These are phyloP conservation scores for Protomyces lactucae-debilis DNA, from an alignment of 1,139 yeast genomes.

Conservation along the genomic window DNA sequence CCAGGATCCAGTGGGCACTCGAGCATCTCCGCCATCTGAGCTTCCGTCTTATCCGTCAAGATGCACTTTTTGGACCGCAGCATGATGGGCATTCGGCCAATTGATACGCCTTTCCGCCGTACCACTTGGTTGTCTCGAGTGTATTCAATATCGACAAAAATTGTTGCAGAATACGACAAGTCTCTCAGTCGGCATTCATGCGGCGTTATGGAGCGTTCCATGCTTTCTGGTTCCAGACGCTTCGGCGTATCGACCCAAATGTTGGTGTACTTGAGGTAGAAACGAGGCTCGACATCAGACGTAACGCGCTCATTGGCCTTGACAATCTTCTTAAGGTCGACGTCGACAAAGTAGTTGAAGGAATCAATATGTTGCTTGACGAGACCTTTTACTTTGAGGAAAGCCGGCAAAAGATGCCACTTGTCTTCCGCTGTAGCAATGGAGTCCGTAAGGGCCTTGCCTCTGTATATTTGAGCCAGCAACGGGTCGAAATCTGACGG, in stretches of 20 bases:
- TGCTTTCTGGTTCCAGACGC: constrained; percentile 51
- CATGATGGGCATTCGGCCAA: constrained; percentile 98
- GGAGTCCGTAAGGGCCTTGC: constrained; percentile 79
- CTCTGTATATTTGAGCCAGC: constrained; percentile 74
- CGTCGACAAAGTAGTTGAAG: constrained; percentile 90
- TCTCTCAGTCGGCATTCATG: constrained; percentile 96
- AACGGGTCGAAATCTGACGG: constrained; percentile 55
- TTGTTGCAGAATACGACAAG: constrained; percentile 92
- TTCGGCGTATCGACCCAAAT: constrained; percentile 66
- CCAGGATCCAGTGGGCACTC: constrained; percentile 99
- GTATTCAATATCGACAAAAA: constrained; percentile 93
- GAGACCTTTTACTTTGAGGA: constrained; percentile 87
- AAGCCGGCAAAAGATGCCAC: constrained; percentile 95
- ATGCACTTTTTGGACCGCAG: constrained; percentile 87
- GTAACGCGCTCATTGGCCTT: constrained; percentile 82
- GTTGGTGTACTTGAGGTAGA: constrained; percentile 83
- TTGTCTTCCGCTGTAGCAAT: constrained; percentile 82
- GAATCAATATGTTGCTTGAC: constrained; percentile 97
- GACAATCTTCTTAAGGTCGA: constrained; percentile 85
- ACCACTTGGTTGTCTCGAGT: constrained; percentile 91
- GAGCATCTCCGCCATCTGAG: constrained; percentile 77
- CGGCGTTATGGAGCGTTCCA: constrained; percentile 57
- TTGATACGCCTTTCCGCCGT: constrained; percentile 82
- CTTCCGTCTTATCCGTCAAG: constrained; percentile 68
- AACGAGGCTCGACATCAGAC: constrained; percentile 95